Evolutionary conservation across 2,329 filamentous ascomycete species (phyloP).

Genomic region (Ceratocystis lukuohia): DNA sequence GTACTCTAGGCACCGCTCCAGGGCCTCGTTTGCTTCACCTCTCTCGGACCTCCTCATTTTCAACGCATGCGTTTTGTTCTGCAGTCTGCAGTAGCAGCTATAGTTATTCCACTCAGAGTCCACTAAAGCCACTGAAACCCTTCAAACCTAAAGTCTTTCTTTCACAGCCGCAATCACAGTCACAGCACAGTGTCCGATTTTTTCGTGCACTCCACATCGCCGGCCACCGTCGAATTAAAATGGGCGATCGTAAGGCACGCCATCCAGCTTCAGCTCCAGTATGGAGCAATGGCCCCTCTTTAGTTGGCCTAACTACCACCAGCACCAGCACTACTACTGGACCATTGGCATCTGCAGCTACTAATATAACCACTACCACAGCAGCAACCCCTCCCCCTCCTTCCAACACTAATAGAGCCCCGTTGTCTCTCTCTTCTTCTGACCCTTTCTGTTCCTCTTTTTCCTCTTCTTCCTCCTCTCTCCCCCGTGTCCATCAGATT

Average conservation of each 20-base stretch:
- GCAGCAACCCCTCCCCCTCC: conserved; percentile 15
- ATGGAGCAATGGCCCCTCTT: conserved; percentile 2
- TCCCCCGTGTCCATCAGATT: conserved; percentile 19
- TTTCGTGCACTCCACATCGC: conserved; percentile 13
- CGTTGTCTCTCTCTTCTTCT: conserved; percentile 8
- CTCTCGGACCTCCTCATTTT: not conserved
- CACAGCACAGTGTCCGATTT: conserved; percentile 17
- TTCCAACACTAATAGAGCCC: not conserved
- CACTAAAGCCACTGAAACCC: no score
- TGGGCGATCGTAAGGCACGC: conserved; percentile 12
- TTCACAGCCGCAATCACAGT: not conserved
- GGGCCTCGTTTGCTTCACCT: not conserved
- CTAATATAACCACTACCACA: no score
- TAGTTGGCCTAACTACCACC: not conserved
- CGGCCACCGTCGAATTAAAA: conserved; percentile 5
- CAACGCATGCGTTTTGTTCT: not conserved
- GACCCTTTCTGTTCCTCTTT: not conserved
- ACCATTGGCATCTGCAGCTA: not conserved
- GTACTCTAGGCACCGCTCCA: not conserved
- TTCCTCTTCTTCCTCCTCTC: conserved; percentile 10
- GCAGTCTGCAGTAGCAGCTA: not conserved
- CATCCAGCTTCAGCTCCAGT: conserved; percentile 10
- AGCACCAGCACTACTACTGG: not conserved
- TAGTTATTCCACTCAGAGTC: no score
- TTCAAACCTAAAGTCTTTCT: not conserved